Evolutionary conservation across 1,284 basidiomycete genomes (phyloP).

Genomic region (Irpex lacteus): DNA sequence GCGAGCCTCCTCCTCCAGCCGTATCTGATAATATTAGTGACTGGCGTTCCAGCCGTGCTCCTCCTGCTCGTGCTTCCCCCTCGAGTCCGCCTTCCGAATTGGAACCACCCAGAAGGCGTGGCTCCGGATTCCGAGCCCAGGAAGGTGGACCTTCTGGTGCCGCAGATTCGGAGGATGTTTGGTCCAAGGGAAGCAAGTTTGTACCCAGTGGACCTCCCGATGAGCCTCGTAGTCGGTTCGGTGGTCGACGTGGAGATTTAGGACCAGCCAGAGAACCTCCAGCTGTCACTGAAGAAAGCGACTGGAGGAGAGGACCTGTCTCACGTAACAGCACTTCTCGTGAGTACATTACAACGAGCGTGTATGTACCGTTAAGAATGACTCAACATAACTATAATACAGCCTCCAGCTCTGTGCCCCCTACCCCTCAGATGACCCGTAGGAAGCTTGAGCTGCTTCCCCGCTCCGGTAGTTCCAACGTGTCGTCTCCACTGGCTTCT

Average conservation of each 20-base stretch:
- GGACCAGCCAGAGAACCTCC: constrained; percentile 43
- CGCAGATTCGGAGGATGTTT: constrained; percentile 76
- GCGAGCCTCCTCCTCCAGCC: constrained; percentile 42
- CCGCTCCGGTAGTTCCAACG: constrained; percentile 62
- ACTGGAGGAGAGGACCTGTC: constrained; percentile 55
- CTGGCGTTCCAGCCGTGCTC: constrained; percentile 67
- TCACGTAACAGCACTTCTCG: constrained; percentile 58
- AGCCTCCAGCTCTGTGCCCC: constrained; percentile 73
- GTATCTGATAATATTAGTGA: constrained; percentile 59
- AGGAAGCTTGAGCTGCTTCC: constrained; percentile 83
- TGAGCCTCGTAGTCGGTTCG: constrained; percentile 46
- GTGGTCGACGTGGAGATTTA: constrained; percentile 53
- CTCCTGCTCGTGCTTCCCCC: constrained; percentile 35
- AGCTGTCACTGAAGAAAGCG: constrained; percentile 40
- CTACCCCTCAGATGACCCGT: constrained; percentile 75
- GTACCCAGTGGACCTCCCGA: constrained; percentile 44
- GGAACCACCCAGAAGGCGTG: constrained; percentile 51
- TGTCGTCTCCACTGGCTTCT: constrained; percentile 70
- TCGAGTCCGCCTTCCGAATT: constrained; percentile 36
- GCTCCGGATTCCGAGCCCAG: constrained; percentile 45
- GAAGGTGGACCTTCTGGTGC: constrained; percentile 42
- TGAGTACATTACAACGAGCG: constrained; percentile 31
- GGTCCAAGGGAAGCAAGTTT: constrained; percentile 72
- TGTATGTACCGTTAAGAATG: no score
- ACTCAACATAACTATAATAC: not conserved